Evolutionary conservation across 2,329 filamentous ascomycete species (phyloP).

Genomic region (Claviceps cyperi): DNA sequence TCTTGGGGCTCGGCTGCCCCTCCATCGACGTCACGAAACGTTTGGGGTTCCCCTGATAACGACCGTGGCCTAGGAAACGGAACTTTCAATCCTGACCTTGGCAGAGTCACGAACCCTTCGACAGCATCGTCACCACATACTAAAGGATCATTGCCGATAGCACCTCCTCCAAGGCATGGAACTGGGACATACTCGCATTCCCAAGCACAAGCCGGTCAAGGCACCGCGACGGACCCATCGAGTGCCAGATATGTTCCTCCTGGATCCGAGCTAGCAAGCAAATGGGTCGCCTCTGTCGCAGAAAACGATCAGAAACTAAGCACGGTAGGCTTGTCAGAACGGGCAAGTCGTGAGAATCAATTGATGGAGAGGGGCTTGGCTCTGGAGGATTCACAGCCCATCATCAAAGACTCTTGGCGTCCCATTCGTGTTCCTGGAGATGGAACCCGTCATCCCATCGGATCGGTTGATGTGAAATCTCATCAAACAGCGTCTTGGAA

Average conservation of each 20-base stretch:
- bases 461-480: constrained; percentile 14
- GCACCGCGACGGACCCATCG: constrained; percentile 16
- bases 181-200: neutral
- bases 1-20: constrained; percentile 34
- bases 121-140: constrained; percentile 18
- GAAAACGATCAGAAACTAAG: constrained; percentile 32
- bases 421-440: constrained; percentile 25
- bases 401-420: constrained; percentile 41
- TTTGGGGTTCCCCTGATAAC: constrained; percentile 62
- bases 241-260: constrained; percentile 15
- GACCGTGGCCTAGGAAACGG: constrained; percentile 64
- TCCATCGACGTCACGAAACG: constrained; percentile 36
- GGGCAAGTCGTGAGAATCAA: constrained; percentile 27
- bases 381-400: constrained; percentile 29
- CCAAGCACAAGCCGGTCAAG: constrained; percentile 15
- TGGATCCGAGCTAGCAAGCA: constrained; percentile 21
- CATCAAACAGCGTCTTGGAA: constrained; percentile 18
- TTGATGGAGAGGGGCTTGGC: constrained; percentile 29
- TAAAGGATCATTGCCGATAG: constrained; percentile 32
- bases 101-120: constrained; percentile 28
- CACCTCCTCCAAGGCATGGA: constrained; percentile 20
- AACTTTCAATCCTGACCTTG: constrained; percentile 53
- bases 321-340: constrained; percentile 24
- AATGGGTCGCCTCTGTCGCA: constrained; percentile 29
- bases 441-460: constrained; percentile 18